Evolutionary conservation across 2,329 filamentous ascomycete species (phyloP), one percentile per base, ranked within the genome.

Genomic region (Fulvia fulva): DNA sequence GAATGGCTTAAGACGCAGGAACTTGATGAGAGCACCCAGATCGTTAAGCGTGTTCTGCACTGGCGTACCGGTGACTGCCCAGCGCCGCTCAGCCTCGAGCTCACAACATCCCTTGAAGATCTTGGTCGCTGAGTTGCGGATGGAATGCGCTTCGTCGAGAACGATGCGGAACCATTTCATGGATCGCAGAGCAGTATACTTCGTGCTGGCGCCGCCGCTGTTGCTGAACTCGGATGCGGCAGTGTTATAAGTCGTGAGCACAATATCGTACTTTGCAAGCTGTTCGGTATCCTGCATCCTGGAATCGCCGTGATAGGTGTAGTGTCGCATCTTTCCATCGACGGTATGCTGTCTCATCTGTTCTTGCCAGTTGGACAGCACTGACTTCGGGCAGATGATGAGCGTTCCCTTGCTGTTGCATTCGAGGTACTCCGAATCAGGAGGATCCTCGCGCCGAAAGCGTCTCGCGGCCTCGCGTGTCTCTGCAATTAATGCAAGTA

Each of bases 51-150:
- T 87, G 70, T 99, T 99, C 74, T 97, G 93, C 8, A 97, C 90
- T 0, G 92, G 94, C 0, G 94, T 97, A 55, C 93, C 94, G 0
- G 94, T 97, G n/a, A 97, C 90, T 2, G 92, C 93, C 94, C 94
- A 99, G 32, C 92, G 87, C 30, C 92, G 85, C 69, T 89, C 83
- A 1, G 91, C 90, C 60, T 89, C 82, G 2, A 97, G 79, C 21
- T 85, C 83, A 63, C 91, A 92, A 21, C 94, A 90, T 2, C 90
- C 90, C 71, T 92, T 91, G 55, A 91, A 95, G 65, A 93, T 88
- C 43, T 89, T 79, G 0, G 91, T 93, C 3, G 81, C 83, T 62
- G 90, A 87, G 67, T 95, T 93, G 25, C 94, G 89, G 64, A 99
- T 97, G 74, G 89, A 89, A 72, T 99, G 94, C 0, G 92, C 94